Evolutionary conservation across 352 stramenopile genomes (phyloP), one percentile per base, ranked within the genome.

Genomic region (Pythium folliculosum): DNA sequence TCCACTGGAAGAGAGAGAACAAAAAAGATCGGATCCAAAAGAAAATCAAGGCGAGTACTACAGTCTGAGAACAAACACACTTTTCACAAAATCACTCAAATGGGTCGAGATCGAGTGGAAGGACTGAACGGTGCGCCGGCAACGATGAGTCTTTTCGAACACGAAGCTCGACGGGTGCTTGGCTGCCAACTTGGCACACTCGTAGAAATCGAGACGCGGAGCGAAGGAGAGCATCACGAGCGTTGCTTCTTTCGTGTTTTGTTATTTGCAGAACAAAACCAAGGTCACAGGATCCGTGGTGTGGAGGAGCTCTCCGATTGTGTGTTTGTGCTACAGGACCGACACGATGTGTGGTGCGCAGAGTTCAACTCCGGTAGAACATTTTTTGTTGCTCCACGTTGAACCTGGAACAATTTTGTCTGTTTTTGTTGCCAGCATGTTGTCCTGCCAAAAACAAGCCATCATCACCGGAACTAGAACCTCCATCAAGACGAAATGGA

Each of bases 361-460:
- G 9, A 56, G 16, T 27, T 2, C 27, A 32, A 16, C 47, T 17
- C 19, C 19, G 14, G 47, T 16, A 19, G 13, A 40, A 23, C 49
- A n/a, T 56, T 23, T 57, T 44, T 45, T 45, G 27, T 45, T 45
- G 27, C 17, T 57, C 19, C 7, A 12, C 51, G 27, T 57, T 44
- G 51, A 57, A 57, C 30, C 51, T 57, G 51, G 51, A 57, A 45
- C 48, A 35, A 32, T 45, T 57, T 45, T 17, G 19, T 47, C 12
- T 47, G 40, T 47, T 7, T 44, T 47, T 47, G 40, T 47, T 21
- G 27, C 27, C 27, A 32, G 27, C 27, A 19, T n/a, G 13, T n/a
- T 16, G 12, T 47, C 14, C 17, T 19, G 40, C 17, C 14, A 47
- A 47, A 47, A 47, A 47, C 40, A 47, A n/a, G 40, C 40, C 40